A percentile compares a stretch with the other conserved stretches of the same genome.
phyloP scores from a whole-genome alignment of 2,329 filamentous ascomycete genomes.

The Elsinoe arachidis region DNA sequence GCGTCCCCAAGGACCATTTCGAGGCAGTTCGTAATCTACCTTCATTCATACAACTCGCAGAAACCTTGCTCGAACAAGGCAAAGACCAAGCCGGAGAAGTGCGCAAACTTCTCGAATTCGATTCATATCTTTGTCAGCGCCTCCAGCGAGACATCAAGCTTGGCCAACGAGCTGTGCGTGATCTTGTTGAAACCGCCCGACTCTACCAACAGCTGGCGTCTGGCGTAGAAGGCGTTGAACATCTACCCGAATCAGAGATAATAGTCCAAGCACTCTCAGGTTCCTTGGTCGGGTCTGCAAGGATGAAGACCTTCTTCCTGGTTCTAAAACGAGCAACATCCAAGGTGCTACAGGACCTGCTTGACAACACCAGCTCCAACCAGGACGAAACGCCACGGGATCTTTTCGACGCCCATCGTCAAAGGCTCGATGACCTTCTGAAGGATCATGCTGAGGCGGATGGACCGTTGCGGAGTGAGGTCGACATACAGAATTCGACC shows the following conservation, averaged over 20 bases:
- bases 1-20: slow-evolving; percentile 52
- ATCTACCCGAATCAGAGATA: slow-evolving; percentile 1
- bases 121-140: slow-evolving; percentile 45
- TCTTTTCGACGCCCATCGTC: slow-evolving; percentile 28
- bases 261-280: slow-evolving; percentile 51
- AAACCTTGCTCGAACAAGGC: slow-evolving; percentile 23
- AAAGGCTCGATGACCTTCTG: slow-evolving; percentile 21
- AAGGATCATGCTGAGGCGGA: slow-evolving; percentile 13
- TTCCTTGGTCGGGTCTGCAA: slow-evolving; percentile 44
- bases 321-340: slow-evolving; percentile 54
- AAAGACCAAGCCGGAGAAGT: slow-evolving; percentile 30
- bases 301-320: slow-evolving; percentile 47
- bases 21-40: slow-evolving; percentile 59
- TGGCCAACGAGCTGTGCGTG: slow-evolving; percentile 25
- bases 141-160: slow-evolving; percentile 28
- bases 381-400: slow-evolving; percentile 1
- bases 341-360: slow-evolving; percentile 29
- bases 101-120: slow-evolving; percentile 50
- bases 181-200: background rate
- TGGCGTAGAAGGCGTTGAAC: background rate
- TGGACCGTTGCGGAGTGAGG: slow-evolving; percentile 59
- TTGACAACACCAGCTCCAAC: background rate
- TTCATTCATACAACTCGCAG: slow-evolving; percentile 50
- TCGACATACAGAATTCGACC: slow-evolving; percentile 61
- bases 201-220: background rate